Base-by-base conservation (phyloP, 306 rosid genomes). In the Elaeagnus macrophylla region DNA sequence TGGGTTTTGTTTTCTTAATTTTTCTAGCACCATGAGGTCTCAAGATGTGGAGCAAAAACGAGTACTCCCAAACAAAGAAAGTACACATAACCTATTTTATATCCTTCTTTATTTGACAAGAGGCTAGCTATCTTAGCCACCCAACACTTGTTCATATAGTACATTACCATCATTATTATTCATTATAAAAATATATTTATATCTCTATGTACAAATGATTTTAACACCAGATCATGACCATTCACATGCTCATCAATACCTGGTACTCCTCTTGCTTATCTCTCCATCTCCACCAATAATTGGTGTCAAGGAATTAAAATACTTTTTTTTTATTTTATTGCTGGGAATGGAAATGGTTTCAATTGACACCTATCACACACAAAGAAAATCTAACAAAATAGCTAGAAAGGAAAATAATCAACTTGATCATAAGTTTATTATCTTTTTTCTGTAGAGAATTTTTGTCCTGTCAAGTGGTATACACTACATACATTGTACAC, bases 161-260 rank as follows among this genome's bases (percentile, higher is more conserved):
- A 60, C 67, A 59, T 57, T 71, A 70, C 74, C 54, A 62, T 59
- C 63, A 74, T 70, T 67, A 62, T 72, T 79, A 56, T 53, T 42
- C 60, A 62, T 59, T 68, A 71, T 51, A 68, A 54, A 59, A 69
- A 83, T 71, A 69, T 67, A 72, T 42, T 3, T 56, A 54, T 51
- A 39, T 43, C 66, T 57, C 66, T 76, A 52, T 60, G 55, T 76
- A 75, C 60, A 68, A 66, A 76, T 68, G 75, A 62, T 82, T 18
- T 38, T 48, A 36, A 43, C n/a, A 39, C 37, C 75, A 69, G 60
- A 67, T 15, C 25, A 57, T 39, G 64, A 60, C 77, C 64, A 66
- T 73, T 64, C 94, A 77, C 85, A 71, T 79, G 90, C 66, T 77
- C 74, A 60, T 53, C 67, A 47, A 62, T 74, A 65, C 76, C 48